Evolutionary conservation across 2,329 filamentous ascomycete genomes (phyloP).

Genomic region (Cyphellophora attinorum): DNA sequence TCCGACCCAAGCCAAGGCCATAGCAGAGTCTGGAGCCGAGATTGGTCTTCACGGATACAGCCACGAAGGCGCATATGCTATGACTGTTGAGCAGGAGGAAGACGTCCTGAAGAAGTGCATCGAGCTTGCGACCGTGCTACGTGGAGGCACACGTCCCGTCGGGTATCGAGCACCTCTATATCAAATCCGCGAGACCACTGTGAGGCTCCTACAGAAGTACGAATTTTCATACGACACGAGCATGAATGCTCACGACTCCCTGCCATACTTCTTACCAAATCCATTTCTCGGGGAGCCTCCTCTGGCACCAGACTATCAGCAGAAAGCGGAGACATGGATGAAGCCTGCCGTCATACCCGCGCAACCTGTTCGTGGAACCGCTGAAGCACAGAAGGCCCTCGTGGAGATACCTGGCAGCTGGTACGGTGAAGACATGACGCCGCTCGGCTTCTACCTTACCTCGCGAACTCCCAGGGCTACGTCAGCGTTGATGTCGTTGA

Average conservation of each 20-base stretch:
- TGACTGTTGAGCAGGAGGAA: constrained; percentile 39
- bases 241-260: constrained; percentile 41
- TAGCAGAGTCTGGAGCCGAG: constrained; percentile 40
- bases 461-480: constrained; percentile 47
- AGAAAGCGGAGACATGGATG: constrained; percentile 35
- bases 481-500: constrained; percentile 48
- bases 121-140: constrained; percentile 30
- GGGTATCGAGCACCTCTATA: constrained; percentile 46
- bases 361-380: constrained; percentile 13
- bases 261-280: constrained; percentile 38
- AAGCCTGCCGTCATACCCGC: constrained; percentile 24
- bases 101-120: constrained; percentile 43
- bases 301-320: constrained; percentile 31
- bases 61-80: constrained; percentile 21
- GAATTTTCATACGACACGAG: constrained; percentile 43
- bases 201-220: constrained; percentile 38
- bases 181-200: constrained; percentile 39
- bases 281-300: constrained; percentile 22
- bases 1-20: constrained; percentile 38
- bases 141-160: constrained; percentile 32
- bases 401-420: constrained; percentile 36
- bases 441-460: constrained; percentile 34
- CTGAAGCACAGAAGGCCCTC: constrained; percentile 21
- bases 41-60: constrained; percentile 35
- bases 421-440: constrained; percentile 38